Percentiles rank a stretch among this genome's conserved stretches.
These are phyloP conservation scores for Ogataea corticis DNA, from an alignment of 805 yeast species.

Conservation along the genomic window DNA sequence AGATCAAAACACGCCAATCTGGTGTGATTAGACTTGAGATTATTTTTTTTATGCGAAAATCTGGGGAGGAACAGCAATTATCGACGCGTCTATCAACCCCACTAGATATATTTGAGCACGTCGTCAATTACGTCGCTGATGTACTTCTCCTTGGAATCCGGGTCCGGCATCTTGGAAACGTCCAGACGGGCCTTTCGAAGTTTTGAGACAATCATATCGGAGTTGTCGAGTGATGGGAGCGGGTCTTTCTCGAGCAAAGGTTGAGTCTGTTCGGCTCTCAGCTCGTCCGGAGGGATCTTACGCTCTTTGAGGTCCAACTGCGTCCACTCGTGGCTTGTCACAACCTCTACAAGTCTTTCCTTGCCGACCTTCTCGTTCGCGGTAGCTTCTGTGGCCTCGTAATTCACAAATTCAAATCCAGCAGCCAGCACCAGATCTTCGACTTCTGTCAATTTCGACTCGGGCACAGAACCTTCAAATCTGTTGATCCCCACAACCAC, in stretches of 20 bases:
- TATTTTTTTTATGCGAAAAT: background rate
- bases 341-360: conserved; percentile 40
- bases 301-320: conserved; percentile 18
- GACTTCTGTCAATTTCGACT: conserved; percentile 25
- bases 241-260: conserved; percentile 3
- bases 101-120: conserved; percentile 38
- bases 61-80: background rate
- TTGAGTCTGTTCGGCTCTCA: background rate
- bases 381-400: conserved; percentile 30
- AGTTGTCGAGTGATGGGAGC: conserved; percentile 18
- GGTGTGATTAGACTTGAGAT: background rate
- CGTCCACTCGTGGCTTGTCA: conserved; percentile 48
- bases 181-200: conserved; percentile 38
- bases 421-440: conserved; percentile 41
- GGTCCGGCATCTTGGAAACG: conserved; percentile 23
- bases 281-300: background rate
- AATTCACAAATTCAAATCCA: conserved; percentile 46
- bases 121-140: conserved; percentile 41
- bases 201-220: conserved; percentile 36
- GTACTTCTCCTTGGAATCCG: conserved; percentile 34
- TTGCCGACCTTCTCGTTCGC: conserved; percentile 12
- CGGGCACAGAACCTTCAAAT: conserved; percentile 1
- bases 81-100: background rate
- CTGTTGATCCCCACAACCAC: conserved; percentile 36
- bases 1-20: background rate